Conservation (phyloP, 768 basidiomycete genomes). For the Neoboletus brunneissimus region DNA sequence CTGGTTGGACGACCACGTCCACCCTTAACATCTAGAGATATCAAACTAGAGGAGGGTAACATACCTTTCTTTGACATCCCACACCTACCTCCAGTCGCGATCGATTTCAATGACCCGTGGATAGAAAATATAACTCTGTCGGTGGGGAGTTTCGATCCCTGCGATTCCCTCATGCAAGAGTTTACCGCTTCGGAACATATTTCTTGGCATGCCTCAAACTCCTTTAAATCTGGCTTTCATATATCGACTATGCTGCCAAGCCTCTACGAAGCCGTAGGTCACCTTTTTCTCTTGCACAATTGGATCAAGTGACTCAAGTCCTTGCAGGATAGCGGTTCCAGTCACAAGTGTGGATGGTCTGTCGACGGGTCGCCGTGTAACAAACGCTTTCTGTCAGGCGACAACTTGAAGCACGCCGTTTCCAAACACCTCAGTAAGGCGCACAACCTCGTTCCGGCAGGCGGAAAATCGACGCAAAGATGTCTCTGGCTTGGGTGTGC, state of each 20-base stretch:
- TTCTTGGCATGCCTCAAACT: not conserved
- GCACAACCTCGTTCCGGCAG: slow-evolving; percentile 6
- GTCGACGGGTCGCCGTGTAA: slow-evolving; percentile 10
- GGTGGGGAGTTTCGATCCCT: not conserved
- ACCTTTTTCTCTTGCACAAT: not conserved
- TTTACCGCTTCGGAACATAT: too few relatives aligned
- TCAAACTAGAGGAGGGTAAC: not conserved
- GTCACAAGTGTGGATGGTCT: slow-evolving; percentile 7
- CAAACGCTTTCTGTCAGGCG: not conserved
- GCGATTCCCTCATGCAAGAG: not conserved
- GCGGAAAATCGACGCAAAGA: not conserved
- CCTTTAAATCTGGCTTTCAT: not conserved
- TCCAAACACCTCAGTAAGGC: slow-evolving; percentile 3
- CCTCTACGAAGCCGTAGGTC: slow-evolving; percentile 2
- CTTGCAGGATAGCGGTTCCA: not conserved
- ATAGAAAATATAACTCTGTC: not conserved
- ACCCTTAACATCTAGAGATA: too few relatives aligned
- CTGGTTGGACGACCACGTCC: not conserved
- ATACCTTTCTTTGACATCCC: not conserved
- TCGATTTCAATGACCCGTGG: not conserved
- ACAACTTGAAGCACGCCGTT: slow-evolving; percentile 13
- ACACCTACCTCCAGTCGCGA: too few relatives aligned
- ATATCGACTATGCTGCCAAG: not conserved
- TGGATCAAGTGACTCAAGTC: not conserved
- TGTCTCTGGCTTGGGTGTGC: slow-evolving; percentile 22